phyloP scores from a whole-genome alignment of 495 filamentous ascomycete species.

The Patellaria atrata region DNA sequence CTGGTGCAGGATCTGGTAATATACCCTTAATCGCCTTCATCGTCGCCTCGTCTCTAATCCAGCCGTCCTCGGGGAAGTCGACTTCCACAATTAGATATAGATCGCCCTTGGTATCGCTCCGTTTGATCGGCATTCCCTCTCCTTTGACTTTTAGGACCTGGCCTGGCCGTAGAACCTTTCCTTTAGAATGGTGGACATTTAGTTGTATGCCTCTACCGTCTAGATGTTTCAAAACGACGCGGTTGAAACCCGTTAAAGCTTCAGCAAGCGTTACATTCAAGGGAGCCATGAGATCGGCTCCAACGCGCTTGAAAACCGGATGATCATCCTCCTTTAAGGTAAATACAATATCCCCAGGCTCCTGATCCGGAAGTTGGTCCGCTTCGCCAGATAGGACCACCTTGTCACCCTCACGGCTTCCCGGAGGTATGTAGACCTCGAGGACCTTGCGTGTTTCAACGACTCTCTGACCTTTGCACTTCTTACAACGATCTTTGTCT shows the following conservation, averaged over 20 bases:
- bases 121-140: slow-evolving; percentile 91
- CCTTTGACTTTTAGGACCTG: slow-evolving; percentile 72
- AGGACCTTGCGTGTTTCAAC: slow-evolving; percentile 76
- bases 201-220: slow-evolving; percentile 85
- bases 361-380: slow-evolving; percentile 80
- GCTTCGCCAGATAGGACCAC: slow-evolving; percentile 90
- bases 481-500: slow-evolving; percentile 94
- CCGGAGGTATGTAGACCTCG: slow-evolving; percentile 89
- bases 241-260: slow-evolving; percentile 74
- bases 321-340: slow-evolving; percentile 69
- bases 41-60: slow-evolving; percentile 53
- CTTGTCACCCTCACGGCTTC: slow-evolving; percentile 71
- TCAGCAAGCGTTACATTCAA: slow-evolving; percentile 71
- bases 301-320: slow-evolving; percentile 61
- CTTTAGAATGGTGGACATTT: slow-evolving; percentile 48
- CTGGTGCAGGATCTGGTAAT: slow-evolving; percentile 41
- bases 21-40: slow-evolving; percentile 56
- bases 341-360: slow-evolving; percentile 89
- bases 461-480: slow-evolving; percentile 85
- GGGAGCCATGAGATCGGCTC: slow-evolving; percentile 66
- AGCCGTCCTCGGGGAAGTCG: slow-evolving; percentile 75
- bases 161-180: slow-evolving; percentile 61
- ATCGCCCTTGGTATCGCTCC: slow-evolving; percentile 68
- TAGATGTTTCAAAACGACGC: slow-evolving; percentile 81
- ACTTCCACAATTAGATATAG: slow-evolving; percentile 77